These are phyloP conservation scores for Mycena epipterygia DNA, from an alignment of 768 basidiomycete genomes.

Conservation along the genomic window DNA sequence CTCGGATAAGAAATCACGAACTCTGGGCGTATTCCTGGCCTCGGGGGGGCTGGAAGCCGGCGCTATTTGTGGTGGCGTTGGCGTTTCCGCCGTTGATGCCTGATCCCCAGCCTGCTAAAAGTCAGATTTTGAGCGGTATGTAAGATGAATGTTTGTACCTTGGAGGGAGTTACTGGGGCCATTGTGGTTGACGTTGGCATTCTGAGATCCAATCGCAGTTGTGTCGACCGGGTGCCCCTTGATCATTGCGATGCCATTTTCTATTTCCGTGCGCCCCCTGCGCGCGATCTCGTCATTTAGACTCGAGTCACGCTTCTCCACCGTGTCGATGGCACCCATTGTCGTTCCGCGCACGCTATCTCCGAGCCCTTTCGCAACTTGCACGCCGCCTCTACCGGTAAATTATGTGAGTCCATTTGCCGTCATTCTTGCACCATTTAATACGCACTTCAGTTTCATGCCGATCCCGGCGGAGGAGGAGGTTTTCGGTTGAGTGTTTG, in stretches of 20 bases:
- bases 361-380: conserved; percentile 51
- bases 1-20: neutral
- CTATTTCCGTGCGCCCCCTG: conserved; percentile 55
- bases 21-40: conserved; percentile 33
- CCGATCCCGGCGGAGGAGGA: conserved; percentile 20
- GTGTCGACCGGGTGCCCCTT: conserved; percentile 21
- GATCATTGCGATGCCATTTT: conserved; percentile 53
- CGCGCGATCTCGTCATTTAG: conserved; percentile 52
- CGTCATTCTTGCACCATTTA: conserved; percentile 41
- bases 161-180: conserved; percentile 25
- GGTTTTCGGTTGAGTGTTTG: conserved; percentile 1
- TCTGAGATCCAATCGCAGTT: neutral
- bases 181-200: neutral
- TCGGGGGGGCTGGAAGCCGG: conserved; percentile 26
- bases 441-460: conserved; percentile 21
- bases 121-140: neutral
- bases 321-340: conserved; percentile 55
- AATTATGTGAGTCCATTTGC: conserved; percentile 6
- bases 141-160: neutral
- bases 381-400: conserved; percentile 12
- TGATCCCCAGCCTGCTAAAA: conserved; percentile 26
- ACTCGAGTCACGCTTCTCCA: conserved; percentile 42
- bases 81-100: conserved; percentile 34
- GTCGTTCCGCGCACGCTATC: conserved; percentile 61
- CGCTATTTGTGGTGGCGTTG: conserved; percentile 22